Percentiles rank a stretch among this genome's conserved stretches.
Conservation (phyloP, 192 early-diverging fungal species). For the Rhizophagus prolifer region DNA sequence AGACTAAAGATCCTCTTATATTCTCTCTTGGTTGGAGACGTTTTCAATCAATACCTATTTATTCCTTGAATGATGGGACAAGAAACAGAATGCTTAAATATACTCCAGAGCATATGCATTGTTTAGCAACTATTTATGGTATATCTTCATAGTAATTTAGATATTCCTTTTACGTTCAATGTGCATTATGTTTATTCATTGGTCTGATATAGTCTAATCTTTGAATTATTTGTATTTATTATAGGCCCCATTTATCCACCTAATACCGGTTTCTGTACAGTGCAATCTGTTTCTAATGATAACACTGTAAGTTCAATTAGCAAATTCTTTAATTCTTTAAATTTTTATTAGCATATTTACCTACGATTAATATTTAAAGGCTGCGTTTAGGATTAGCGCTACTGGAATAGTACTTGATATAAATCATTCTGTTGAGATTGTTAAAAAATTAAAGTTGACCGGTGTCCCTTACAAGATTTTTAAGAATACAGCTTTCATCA, state of each 20-base stretch:
- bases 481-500: slow-evolving; percentile 97
- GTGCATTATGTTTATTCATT: background rate
- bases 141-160: background rate
- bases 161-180: background rate
- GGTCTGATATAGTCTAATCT: background rate
- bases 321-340: background rate
- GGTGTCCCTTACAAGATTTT: slow-evolving; percentile 92
- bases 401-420: slow-evolving; percentile 96
- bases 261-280: slow-evolving; percentile 94
- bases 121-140: slow-evolving; percentile 91
- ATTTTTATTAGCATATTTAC: background rate
- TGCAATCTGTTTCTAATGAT: slow-evolving; percentile 69
- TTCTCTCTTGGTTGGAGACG: slow-evolving; percentile 98
- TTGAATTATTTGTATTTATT: background rate
- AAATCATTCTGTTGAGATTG: slow-evolving; percentile 89
- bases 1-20: slow-evolving; percentile 97
- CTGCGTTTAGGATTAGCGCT: slow-evolving; percentile 89
- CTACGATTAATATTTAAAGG: slow-evolving; percentile 18
- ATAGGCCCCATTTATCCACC: slow-evolving; percentile 89
- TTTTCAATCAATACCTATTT: slow-evolving; percentile 95
- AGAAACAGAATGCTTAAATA: slow-evolving; percentile 99
- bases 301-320: slow-evolving; percentile 39
- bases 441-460: slow-evolving; percentile 99
- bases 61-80: slow-evolving; percentile 87
- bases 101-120: slow-evolving; percentile 99